These are phyloP conservation scores for Sutorius eximius DNA, from an alignment of 1,284 basidiomycete species.

Conservation along the genomic window DNA sequence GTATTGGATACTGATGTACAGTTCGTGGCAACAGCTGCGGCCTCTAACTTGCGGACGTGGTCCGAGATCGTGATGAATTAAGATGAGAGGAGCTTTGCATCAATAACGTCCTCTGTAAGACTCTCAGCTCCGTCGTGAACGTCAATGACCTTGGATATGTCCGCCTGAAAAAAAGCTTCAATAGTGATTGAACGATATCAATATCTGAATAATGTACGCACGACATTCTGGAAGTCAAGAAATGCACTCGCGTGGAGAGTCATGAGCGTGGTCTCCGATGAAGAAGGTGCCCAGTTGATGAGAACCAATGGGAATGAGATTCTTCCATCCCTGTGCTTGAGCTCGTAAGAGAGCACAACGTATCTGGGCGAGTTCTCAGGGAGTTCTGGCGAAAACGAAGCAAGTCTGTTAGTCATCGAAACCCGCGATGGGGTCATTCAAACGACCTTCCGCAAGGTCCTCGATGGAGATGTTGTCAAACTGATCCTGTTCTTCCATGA, in stretches of 20 bases:
- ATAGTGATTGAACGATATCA: conserved; percentile 1
- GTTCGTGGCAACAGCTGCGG: neutral
- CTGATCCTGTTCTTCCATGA: conserved; percentile 81
- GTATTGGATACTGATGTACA: neutral
- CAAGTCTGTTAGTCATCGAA: neutral
- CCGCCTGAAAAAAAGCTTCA: conserved; percentile 46
- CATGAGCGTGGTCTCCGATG: conserved; percentile 72
- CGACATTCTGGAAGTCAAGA: conserved; percentile 75
- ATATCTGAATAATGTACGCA: conserved; percentile 37
- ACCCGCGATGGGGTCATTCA: neutral
- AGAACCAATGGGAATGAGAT: conserved; percentile 82
- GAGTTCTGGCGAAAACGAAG: conserved; percentile 58
- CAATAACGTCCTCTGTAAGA: conserved; percentile 70
- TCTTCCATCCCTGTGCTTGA: conserved; percentile 81
- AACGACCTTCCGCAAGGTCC: conserved; percentile 79
- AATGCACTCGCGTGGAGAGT: conserved; percentile 85
- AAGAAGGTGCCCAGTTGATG: conserved; percentile 82
- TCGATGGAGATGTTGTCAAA: conserved; percentile 76
- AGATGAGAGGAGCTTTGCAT: conserved; percentile 54
- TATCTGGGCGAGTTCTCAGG: conserved; percentile 90
- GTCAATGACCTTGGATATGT: conserved; percentile 76
- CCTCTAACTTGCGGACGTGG: neutral
- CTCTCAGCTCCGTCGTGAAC: conserved; percentile 78
- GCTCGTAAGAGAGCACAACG: conserved; percentile 81
- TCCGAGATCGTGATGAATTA: conserved; percentile 2